A percentile compares a stretch with the other conserved stretches of the same genome.
phyloP scores from a whole-genome alignment of 2,329 filamentous ascomycete genomes.

The Epichloe amarillans region DNA sequence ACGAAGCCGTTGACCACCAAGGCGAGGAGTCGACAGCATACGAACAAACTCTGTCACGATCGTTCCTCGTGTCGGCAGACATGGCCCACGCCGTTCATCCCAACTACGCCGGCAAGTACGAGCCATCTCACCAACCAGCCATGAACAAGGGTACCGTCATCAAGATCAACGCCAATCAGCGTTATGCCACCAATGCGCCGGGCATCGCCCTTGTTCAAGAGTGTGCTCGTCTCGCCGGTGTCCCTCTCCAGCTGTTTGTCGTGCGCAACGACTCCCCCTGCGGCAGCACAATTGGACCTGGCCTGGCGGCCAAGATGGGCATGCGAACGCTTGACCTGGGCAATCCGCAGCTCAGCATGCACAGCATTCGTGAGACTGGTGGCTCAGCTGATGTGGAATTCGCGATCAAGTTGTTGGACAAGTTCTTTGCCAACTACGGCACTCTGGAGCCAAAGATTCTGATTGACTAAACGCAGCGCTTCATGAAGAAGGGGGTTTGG shows the following conservation, averaged over 20 bases:
- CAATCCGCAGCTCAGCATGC: constrained; percentile 92
- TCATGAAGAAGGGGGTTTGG: background rate
- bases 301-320: constrained; percentile 77
- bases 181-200: constrained; percentile 92
- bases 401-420: constrained; percentile 72
- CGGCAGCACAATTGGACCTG: constrained; percentile 95
- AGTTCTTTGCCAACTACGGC: constrained; percentile 79
- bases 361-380: constrained; percentile 87
- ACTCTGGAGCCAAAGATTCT: constrained; percentile 70
- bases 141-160: constrained; percentile 96
- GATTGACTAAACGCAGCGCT: constrained; percentile 45
- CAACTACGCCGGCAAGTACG: constrained; percentile 88
- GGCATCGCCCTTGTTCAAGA: constrained; percentile 90
- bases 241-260: constrained; percentile 90
- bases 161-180: constrained; percentile 95
- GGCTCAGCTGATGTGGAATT: constrained; percentile 79
- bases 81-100: constrained; percentile 97
- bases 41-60: constrained; percentile 82
- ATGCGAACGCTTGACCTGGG: constrained; percentile 83
- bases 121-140: constrained; percentile 76
- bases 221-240: constrained; percentile 57
- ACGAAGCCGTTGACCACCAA: constrained; percentile 45
- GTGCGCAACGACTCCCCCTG: constrained; percentile 94
- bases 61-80: constrained; percentile 89
- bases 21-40: constrained; percentile 64